Conservation (phyloP, 306 rosid species). For the Crataegus laevigata region DNA sequence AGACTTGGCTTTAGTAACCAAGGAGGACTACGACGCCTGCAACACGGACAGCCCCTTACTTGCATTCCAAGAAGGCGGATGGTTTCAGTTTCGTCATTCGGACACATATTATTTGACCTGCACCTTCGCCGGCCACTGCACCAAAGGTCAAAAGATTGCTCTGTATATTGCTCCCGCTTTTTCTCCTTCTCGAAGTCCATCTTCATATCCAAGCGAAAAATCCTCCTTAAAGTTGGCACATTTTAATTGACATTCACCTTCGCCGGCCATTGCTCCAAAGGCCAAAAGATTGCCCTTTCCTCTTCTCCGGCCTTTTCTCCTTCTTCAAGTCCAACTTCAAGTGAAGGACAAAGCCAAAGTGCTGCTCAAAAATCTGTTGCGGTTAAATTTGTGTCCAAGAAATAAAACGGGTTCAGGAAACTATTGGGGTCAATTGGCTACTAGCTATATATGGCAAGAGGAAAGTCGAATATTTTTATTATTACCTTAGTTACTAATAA, state of each 20-base stretch:
- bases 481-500: not conserved
- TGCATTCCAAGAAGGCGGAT: conserved; percentile 5
- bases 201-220: not conserved
- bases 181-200: not conserved
- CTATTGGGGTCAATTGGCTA: not conserved
- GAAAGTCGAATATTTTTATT: not conserved
- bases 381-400: not conserved
- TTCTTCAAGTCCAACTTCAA: not conserved
- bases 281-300: conserved; percentile 5
- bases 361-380: not conserved
- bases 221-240: not conserved
- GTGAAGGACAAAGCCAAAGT: not conserved
- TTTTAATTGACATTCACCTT: conserved; percentile 5
- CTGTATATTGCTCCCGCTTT: conserved; percentile 15
- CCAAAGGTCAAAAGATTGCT: conserved; percentile 42
- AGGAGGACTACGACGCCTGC: conserved; percentile 1
- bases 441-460: not conserved
- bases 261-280: conserved; percentile 6
- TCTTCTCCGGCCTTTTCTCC: not conserved
- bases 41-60: not conserved
- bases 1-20: conserved; percentile 1
- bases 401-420: not conserved
- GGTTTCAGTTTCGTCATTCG: not conserved
- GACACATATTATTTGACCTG: conserved; percentile 28
- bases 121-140: conserved; percentile 30